Base-by-base conservation (phyloP, 805 yeast genomes). In the Barnettozyma populi region DNA sequence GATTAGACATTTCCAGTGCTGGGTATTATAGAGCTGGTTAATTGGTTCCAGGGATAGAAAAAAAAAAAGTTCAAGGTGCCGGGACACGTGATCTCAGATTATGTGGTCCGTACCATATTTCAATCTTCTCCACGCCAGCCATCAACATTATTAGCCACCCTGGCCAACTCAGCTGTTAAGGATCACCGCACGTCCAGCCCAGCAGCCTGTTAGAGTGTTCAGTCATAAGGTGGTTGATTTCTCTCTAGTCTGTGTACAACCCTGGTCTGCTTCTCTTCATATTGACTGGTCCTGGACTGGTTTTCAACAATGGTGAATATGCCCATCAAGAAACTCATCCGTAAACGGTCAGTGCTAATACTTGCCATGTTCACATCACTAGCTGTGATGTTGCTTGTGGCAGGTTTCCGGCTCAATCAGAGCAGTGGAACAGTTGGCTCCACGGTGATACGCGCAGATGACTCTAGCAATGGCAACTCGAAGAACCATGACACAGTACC, bases 401-500 rank as follows among this genome's bases (percentile, higher is more conserved):
- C 18, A 43, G 42, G 42, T 9, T 18, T 18, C 13, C 16, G 23
- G 8, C 5, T 16, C 6, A 35, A 5, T 7, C 37, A 35, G 10
- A 16, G 16, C 23, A 20, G 13, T 14, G 37, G 21, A 19, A 10
- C 3, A 35, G 21, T 18, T 3, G 14, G 25, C 27, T 4, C 51
- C 50, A 36, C 27, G 10, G 25, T 24, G 20, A 43, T 36, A n/a
- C 37, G 18, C 19, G 32, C 16, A 5, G 16, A 25, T 20, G 25
- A 6, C 9, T 18, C 16, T 20, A 25, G 20, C 16, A 13, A 7
- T 14, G 19, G 14, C 10, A 11, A 27, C 29, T 2, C 5, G 43
- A 21, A 47, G 29, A 24, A 52, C 9, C 57, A 56, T 18, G 42
- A 49, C 4, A 59, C 64, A 2, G 49, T 60, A 5, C 64, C 64